Evolutionary conservation across 2,329 filamentous ascomycete species (phyloP).

Genomic region (Alternaria brassicae): DNA sequence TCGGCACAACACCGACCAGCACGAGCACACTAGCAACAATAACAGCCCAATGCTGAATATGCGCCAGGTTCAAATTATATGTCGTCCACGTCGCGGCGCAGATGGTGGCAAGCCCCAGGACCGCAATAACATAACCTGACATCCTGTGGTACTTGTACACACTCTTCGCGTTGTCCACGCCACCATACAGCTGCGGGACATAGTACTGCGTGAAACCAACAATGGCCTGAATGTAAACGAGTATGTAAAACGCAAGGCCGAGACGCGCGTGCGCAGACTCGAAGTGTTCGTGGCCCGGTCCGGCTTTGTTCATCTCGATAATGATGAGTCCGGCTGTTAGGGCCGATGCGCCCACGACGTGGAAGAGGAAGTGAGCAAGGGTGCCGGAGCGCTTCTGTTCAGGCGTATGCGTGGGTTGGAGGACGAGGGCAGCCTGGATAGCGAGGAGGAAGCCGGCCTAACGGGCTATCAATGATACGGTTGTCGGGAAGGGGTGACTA

Average conservation of each 20-base stretch:
- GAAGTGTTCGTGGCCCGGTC: conserved; percentile 73
- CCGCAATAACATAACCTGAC: conserved; percentile 75
- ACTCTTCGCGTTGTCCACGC: conserved; percentile 77
- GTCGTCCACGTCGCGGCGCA: conserved; percentile 76
- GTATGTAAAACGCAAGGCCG: conserved; percentile 75
- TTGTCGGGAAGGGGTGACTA: conserved; percentile 16
- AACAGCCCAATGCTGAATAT: conserved; percentile 79
- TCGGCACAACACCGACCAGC: conserved; percentile 74
- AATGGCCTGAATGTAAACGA: conserved; percentile 74
- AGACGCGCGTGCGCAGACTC: conserved; percentile 81
- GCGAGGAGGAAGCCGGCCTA: conserved; percentile 74
- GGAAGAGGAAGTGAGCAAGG: conserved; percentile 72
- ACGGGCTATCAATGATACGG: conserved; percentile 23
- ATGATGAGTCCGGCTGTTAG: conserved; percentile 71
- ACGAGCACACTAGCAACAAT: conserved; percentile 71
- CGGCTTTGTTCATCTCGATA: conserved; percentile 85
- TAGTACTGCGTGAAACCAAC: conserved; percentile 87
- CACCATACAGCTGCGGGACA: conserved; percentile 75
- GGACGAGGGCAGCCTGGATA: conserved; percentile 79
- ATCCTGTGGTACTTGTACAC: conserved; percentile 90
- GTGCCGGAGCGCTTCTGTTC: conserved; percentile 73
- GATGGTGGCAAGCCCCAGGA: conserved; percentile 76
- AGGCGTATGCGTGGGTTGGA: conserved; percentile 85
- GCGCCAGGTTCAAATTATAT: conserved; percentile 72
- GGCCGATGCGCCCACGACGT: conserved; percentile 67